Evolutionary conservation across 1,139 yeast species (phyloP), one percentile per base, ranked within the genome.

Genomic region (Trichomonascaceae sp.): DNA sequence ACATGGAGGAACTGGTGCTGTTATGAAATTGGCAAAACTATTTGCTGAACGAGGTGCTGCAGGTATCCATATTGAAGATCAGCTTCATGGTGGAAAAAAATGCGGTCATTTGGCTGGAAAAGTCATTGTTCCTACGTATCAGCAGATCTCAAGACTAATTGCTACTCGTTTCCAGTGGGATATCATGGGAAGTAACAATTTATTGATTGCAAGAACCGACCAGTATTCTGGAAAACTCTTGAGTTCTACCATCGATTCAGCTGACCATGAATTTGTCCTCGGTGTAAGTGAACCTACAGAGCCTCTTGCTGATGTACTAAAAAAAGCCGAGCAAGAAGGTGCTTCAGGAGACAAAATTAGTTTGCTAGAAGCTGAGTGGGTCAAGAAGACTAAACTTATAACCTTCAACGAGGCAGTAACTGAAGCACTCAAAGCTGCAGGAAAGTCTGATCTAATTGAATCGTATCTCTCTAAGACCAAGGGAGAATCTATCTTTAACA

Each of bases 41-140:
- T 83, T 82, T 69, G 85, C 83, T 18, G 87, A 83, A 64, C 73
- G 77, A 22, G 87, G 87, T 20, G 85, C 85, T 2, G 83, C 86
- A 10, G 85, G 81, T 46, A 79, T 82, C 50, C 87, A 82, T 63
- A 68, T 81, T 32, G 87, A 82, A 60, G 87, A 82, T 65, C 85
- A 81, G 64, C 71, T 82, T 45, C 84, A 80, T 59, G 87, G 86
- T 38, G 83, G 84, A 50, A 83, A 82, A 68, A 80, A 81, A 63
- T 82, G 85, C 66, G 85, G 86, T 2, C 86, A 82, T 63, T 68
- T 81, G 49, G 80, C 83, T 38, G 86, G 87, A 13, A 81, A 83
- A 59, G 84, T 82, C 1, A 63, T 83, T 30, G 85, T 82, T 12
- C 86, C 87, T 20, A 79, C 84, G 1, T 74, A 80, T 4, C 79